Evolutionary conservation across 768 basidiomycete genomes (phyloP), one percentile per base, ranked within the genome.

Genomic region (Dictyophora rubrovolvata): DNA sequence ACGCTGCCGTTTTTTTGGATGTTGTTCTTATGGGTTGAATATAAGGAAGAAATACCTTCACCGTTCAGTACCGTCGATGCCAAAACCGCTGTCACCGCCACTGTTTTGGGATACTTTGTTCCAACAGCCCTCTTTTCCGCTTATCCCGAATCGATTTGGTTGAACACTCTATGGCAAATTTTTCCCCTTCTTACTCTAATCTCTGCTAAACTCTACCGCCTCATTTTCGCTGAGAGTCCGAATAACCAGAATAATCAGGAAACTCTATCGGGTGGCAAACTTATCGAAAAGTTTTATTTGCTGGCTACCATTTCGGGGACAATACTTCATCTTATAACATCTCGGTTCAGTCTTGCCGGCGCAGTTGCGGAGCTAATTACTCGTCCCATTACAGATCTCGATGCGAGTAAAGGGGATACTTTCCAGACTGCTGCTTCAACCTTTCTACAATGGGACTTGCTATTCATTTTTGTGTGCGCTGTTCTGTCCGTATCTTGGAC

Each of bases 391-490:
- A 37, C 28, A 12, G 17, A 22, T 35, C 59, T 48, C 18, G 54
- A 42, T 48, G 36, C 59, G 11, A 56, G 33, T 11, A 55, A 55
- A 42, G 53, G 59, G 14, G 21, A 51, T 18, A 60, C 53, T 10
- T 34, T 49, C 22, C 42, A 37, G 8, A 7, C 12, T 34, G 18
- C 21, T 10, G 23, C 51, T 12, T 9, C 28, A 23, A 35, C 20
- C n/a, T 60, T 60, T 22, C 53, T 60, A 20, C 52, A 60, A 33
- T 60, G 59, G 59, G 59, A 60, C 48, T 21, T 37, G 9, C n/a
- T 33, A 12, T 48, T 55, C 22, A 42, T 60, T 16, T 54, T 34
- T 49, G 36, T 21, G 22, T 42, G 53, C n/a, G 34, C 59, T 17
- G n/a, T 60, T 55, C 3, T 60, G 18, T 53, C 59, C 22, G 28